Evolutionary conservation across 805 yeast genomes (phyloP).

Genomic region (Isabelozyma pseudorhagii): DNA sequence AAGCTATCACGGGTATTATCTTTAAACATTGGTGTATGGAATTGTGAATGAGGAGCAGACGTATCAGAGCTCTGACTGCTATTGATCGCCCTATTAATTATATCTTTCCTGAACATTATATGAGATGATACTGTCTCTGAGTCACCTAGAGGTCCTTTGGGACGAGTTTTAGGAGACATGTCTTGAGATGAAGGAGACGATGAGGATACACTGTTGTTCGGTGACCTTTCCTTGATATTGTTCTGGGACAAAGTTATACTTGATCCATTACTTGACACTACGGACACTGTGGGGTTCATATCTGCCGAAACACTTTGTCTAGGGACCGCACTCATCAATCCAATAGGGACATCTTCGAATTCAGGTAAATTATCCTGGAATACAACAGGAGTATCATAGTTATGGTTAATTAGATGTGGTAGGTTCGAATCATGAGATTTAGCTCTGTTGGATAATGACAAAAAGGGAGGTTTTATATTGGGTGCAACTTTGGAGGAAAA

Average conservation of each 20-base stretch:
- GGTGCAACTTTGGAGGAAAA: conserved; percentile 40
- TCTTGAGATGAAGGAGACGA: background rate
- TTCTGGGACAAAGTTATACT: conserved; percentile 25
- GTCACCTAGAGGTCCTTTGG: background rate
- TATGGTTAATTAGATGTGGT: conserved; percentile 19
- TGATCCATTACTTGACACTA: conserved; percentile 8
- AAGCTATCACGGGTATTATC: conserved; percentile 7
- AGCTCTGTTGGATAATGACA: conserved; percentile 31
- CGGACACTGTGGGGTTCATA: conserved; percentile 11
- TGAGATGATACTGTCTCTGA: no score
- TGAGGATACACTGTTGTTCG: background rate
- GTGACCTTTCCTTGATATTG: conserved; percentile 14
- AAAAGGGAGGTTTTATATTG: conserved; percentile 29
- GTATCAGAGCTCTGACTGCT: background rate
- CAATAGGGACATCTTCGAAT: conserved; percentile 41
- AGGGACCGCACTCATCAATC: conserved; percentile 29
- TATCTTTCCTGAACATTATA: conserved; percentile 1
- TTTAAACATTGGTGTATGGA: conserved; percentile 11
- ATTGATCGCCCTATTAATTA: background rate
- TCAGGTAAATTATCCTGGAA: conserved; percentile 30
- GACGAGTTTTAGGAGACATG: background rate
- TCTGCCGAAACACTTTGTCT: conserved; percentile 18
- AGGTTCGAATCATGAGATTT: conserved; percentile 42
- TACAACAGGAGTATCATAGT: conserved; percentile 26
- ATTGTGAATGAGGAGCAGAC: background rate